These are phyloP conservation scores for Monoraphidium neglectum DNA, from an alignment of 139 green algal species.

Conservation along the genomic window DNA sequence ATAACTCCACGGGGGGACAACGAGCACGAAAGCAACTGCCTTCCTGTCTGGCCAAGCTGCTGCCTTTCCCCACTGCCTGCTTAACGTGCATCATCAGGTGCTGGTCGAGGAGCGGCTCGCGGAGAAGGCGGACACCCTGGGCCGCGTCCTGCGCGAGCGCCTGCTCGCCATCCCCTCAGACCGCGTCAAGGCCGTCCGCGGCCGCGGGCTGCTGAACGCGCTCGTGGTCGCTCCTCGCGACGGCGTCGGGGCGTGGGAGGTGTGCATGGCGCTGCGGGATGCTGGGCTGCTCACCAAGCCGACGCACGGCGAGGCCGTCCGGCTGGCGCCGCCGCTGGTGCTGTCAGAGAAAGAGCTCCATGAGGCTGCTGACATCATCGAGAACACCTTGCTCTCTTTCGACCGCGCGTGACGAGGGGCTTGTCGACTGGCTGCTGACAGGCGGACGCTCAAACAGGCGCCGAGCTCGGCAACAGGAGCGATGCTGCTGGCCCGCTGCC, in stretches of 20 bases:
- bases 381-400: constrained; percentile 56
- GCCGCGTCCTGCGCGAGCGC: constrained; percentile 63
- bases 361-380: constrained; percentile 79
- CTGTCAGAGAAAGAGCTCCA: constrained; percentile 78
- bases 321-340: constrained; percentile 74
- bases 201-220: constrained; percentile 88
- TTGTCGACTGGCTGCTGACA: no score
- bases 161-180: constrained; percentile 48
- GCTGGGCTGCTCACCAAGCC: constrained; percentile 92
- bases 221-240: constrained; percentile 75
- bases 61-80: no score
- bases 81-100: no score
- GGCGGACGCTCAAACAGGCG: no score
- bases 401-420: constrained; percentile 7
- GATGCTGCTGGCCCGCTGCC: no score
- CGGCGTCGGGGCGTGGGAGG: constrained; percentile 77
- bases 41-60: no score
- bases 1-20: no score
- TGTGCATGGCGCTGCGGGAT: constrained; percentile 90
- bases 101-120: constrained; percentile 91
- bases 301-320: constrained; percentile 93
- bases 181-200: constrained; percentile 67
- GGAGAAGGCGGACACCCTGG: constrained; percentile 76
- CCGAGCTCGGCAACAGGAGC: no score
- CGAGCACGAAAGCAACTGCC: no score